Base-by-base conservation (phyloP, 352 stramenopile genomes). In the Phytopythium montanum region DNA sequence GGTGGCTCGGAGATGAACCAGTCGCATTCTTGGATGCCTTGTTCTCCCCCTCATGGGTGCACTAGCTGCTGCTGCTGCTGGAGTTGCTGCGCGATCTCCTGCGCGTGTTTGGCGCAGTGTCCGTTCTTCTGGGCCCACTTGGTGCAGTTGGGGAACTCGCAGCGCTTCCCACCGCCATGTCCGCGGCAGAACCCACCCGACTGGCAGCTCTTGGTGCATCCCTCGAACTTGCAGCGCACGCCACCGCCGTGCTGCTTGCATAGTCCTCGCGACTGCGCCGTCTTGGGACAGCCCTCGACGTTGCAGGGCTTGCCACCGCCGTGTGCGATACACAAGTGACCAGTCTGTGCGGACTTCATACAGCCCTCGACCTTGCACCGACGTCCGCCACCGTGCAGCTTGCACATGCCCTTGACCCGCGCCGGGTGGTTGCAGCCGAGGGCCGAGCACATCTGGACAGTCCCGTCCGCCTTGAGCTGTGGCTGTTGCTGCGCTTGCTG, bases 41-140 rank as follows among this genome's bases (percentile, higher is more conserved):
- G 2, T 10, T 23, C 0, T 38, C 34, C 26, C 19, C 26, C 19
- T 75, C 59, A 79, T 53, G 64, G 70, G 49, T 69, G 70, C 62
- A 79, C 70, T 28, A 79, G 67, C 44, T 75, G 70, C 23, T 72
- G 64, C 50, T 70, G 64, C 65, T 75, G 73, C 59, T 75, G 73
- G 46, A 76, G 64, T 51, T 78, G 74, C 29, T 84, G 75, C 31
- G 79, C 79, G 52, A 94, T 80, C 66, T 94, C 85, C 59, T 94
- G 85, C 55, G 85, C 85, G 65, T 94, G 85, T 61, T 94, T 94
- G 49, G 85, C 85, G 62, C 85, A 95, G 60, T 92, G 83, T 33
- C 84, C 85, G 53, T 93, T 93, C 68, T 91, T 91, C 70, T 95
- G 85, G 5, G 85, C 84, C 84, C 85, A 94, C 72, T 95, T 95